phyloP scores from a whole-genome alignment of 495 filamentous ascomycete species.

The Tuber umbilicatum region DNA sequence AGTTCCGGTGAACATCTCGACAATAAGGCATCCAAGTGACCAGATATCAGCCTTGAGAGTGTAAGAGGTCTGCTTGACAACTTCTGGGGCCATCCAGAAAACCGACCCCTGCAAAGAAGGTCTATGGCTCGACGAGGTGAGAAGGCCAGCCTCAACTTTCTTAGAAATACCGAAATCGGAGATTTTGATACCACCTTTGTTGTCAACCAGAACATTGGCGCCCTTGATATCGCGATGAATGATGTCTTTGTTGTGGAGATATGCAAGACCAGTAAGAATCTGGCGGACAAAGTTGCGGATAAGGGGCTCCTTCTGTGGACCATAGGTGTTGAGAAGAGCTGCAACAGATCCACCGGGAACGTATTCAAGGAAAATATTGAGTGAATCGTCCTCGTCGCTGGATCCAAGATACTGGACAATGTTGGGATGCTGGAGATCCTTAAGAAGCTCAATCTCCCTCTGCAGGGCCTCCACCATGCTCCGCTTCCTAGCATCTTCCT shows the following conservation, averaged over 20 bases:
- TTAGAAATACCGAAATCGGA: constrained; percentile 99
- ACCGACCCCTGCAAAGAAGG: constrained; percentile 94
- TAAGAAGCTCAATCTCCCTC: constrained; percentile 87
- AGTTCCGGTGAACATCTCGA: constrained; percentile 97
- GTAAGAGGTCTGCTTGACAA: constrained; percentile 94
- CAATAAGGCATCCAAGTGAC: constrained; percentile 91
- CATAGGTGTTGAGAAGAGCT: constrained; percentile 96
- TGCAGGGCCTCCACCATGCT: constrained; percentile 96
- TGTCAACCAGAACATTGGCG: constrained; percentile 97
- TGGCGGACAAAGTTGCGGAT: constrained; percentile 96
- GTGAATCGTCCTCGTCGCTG: constrained; percentile 77
- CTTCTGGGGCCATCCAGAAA: constrained; percentile 99
- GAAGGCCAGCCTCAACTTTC: constrained; percentile 67
- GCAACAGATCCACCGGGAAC: constrained; percentile 96
- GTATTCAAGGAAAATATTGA: constrained; percentile 99
- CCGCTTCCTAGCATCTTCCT: constrained; percentile 84
- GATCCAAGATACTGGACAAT: constrained; percentile 98
- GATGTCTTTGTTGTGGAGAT: constrained; percentile 89
- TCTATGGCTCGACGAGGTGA: constrained; percentile 54
- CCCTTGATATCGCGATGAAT: constrained; percentile 99
- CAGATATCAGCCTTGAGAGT: constrained; percentile 99
- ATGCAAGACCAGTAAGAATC: constrained; percentile 89
- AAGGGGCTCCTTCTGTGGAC: constrained; percentile 83
- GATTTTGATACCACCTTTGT: constrained; percentile 98
- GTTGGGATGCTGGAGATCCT: constrained; percentile 90